Conservation (phyloP, 225 moss, liverwort and hornwort genomes). For the Pseudoscleropodium purum region DNA sequence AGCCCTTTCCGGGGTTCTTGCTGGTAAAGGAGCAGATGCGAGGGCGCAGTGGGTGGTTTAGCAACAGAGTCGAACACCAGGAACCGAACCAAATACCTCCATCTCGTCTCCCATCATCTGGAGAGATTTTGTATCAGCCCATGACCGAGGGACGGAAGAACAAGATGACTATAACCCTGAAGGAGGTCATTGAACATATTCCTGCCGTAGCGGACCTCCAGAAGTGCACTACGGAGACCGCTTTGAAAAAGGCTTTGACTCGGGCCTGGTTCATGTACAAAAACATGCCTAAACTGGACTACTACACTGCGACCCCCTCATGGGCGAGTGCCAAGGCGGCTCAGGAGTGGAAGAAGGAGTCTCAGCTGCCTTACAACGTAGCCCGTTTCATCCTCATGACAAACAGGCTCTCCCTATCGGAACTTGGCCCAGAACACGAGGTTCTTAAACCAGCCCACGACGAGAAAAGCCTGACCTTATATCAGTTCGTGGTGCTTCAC, state of each 20-base stretch:
- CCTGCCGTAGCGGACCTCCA: constrained; percentile 12
- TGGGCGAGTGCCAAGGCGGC: background rate
- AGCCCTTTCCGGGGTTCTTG: constrained; percentile 64
- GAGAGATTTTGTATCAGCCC: no score
- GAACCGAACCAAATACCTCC: background rate
- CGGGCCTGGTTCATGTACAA: constrained; percentile 3
- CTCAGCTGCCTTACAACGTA: constrained; percentile 43
- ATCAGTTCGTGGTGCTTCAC: constrained; percentile 58
- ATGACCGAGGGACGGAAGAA: background rate
- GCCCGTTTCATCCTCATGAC: constrained; percentile 71
- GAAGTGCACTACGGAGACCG: constrained; percentile 10
- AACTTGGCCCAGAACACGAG: background rate
- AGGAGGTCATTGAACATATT: background rate
- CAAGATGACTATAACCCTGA: background rate
- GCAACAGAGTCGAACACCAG: background rate
- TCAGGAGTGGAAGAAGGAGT: constrained; percentile 1
- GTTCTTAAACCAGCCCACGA: background rate
- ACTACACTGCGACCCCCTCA: no score
- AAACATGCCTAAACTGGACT: background rate
- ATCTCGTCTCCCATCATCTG: background rate
- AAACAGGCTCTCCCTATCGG: constrained; percentile 47
- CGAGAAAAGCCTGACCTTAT: background rate
- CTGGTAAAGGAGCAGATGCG: constrained; percentile 18
- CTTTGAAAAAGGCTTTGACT: constrained; percentile 13
- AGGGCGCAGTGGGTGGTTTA: constrained; percentile 67